These are phyloP conservation scores for Camellia oleifera DNA, from an alignment of 179 eudicot species.

Conservation along the genomic window DNA sequence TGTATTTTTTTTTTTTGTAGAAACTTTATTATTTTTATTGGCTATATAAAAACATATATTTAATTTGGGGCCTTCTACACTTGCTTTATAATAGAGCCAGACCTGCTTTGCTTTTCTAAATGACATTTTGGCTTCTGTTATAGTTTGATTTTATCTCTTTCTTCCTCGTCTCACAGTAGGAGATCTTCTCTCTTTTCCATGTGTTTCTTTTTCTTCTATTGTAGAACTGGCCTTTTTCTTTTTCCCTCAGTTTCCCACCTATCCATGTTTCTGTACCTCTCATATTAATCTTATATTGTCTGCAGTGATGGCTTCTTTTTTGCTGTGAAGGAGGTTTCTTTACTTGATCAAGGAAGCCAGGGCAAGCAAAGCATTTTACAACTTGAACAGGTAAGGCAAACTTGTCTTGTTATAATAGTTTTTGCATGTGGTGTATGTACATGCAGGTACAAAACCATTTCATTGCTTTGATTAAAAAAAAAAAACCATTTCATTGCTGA, in stretches of 20 bases:
- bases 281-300: conserved; percentile 12
- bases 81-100: too few species aligned
- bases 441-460: neutral
- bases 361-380: conserved; percentile 64
- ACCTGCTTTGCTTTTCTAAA: too few species aligned
- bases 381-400: conserved; percentile 68
- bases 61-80: too few species aligned
- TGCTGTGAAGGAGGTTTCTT: conserved; percentile 90
- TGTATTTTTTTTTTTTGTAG: neutral
- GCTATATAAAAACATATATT: too few species aligned
- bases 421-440: neutral
- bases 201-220: neutral
- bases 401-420: neutral
- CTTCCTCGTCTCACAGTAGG: neutral
- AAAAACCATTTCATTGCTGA: neutral
- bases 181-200: neutral
- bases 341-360: conserved; percentile 74
- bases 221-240: neutral
- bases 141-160: neutral
- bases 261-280: neutral
- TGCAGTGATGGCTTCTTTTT: conserved; percentile 73
- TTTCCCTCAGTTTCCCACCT: neutral
- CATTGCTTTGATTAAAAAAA: too few species aligned
- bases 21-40: too few species aligned
- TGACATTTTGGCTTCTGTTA: too few species aligned